Percentiles rank a stretch among this genome's conserved stretches.
Conservation (phyloP, 495 filamentous ascomycete genomes). For the Daldinia concentrica region DNA sequence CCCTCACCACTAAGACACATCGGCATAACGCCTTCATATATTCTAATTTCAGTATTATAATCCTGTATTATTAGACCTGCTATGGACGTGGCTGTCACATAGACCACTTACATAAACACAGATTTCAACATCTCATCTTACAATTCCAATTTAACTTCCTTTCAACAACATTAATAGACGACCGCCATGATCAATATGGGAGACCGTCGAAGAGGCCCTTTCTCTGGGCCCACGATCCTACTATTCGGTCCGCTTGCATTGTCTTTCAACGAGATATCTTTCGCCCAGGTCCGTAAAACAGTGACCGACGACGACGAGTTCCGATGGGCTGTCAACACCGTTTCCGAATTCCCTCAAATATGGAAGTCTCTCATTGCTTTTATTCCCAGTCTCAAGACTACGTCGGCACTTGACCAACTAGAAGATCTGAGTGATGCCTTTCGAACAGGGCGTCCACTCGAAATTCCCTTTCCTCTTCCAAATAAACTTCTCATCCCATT, state of each 20-base stretch:
- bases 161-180: slow-evolving; percentile 8
- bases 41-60: slow-evolving; percentile 1
- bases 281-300: slow-evolving; percentile 41
- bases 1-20: slow-evolving; percentile 10
- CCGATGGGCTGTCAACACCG: slow-evolving; percentile 48
- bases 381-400: slow-evolving; percentile 42
- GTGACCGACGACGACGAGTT: slow-evolving; percentile 44
- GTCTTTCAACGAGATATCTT: slow-evolving; percentile 47
- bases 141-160: slow-evolving; percentile 27
- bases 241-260: slow-evolving; percentile 49
- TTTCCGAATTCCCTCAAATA: slow-evolving; percentile 43
- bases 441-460: slow-evolving; percentile 26
- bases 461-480: slow-evolving; percentile 31
- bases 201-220: slow-evolving; percentile 22
- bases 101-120: slow-evolving; percentile 5
- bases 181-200: slow-evolving; percentile 26
- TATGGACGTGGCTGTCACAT: slow-evolving; percentile 20
- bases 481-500: slow-evolving; percentile 38
- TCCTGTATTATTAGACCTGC: slow-evolving; percentile 3
- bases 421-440: slow-evolving; percentile 44
- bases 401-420: slow-evolving; percentile 40
- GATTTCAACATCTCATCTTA: slow-evolving; percentile 36
- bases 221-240: slow-evolving; percentile 23
- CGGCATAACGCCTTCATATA: neutral
- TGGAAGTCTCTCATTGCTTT: slow-evolving; percentile 44